Base-by-base conservation (phyloP, 2,329 filamentous ascomycete genomes). In the Raffaelea albimanens region DNA sequence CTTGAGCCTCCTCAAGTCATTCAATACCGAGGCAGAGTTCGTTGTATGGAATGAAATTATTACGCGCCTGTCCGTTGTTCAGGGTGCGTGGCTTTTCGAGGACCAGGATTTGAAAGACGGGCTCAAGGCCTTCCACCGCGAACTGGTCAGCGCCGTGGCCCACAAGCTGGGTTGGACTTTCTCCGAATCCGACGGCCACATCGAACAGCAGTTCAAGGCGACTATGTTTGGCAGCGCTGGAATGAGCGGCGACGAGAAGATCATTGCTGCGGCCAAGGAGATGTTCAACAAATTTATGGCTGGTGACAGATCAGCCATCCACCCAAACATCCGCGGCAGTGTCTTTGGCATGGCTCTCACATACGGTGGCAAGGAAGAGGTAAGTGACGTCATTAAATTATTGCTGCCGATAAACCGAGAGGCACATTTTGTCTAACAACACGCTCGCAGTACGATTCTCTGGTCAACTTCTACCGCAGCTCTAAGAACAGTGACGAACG, bases 1-100 rank as follows among this genome's bases (percentile, higher is more conserved):
- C 45, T 69, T 97, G 40, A 89, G 85, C 46, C 75, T 97, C 14
- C 74, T 97, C 47, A 86, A 94, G 63, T 83, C 85, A 44, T 93
- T 97, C 52, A 85, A 87, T 63, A 75, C 81, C 2, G 91, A 97
- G 68, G 73, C 81, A 1, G 87, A 95, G 58, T 96, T 89, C 55
- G 87, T 96, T 36, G 91, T 97, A 3, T 97, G 91, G 91, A 89
- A 87, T 56, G 90, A 96, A 65, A 87, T 97, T 50, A 77, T 89
- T 44, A 77, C 84, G 41, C 83, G 89, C 42, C 76, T 96, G 50
- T 80, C 78, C 21, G 75, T 82, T n/a, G 76, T 97, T 33, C 85
- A 90, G 56, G 78, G 78, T 46, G 86, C 91, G 8, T 97, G 90
- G 90, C 72, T 91, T 43, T 94, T 94, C 55, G 88, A 96, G 64